phyloP scores from a whole-genome alignment of 2,329 filamentous ascomycete genomes.

The Cordyceps fumosorosea region DNA sequence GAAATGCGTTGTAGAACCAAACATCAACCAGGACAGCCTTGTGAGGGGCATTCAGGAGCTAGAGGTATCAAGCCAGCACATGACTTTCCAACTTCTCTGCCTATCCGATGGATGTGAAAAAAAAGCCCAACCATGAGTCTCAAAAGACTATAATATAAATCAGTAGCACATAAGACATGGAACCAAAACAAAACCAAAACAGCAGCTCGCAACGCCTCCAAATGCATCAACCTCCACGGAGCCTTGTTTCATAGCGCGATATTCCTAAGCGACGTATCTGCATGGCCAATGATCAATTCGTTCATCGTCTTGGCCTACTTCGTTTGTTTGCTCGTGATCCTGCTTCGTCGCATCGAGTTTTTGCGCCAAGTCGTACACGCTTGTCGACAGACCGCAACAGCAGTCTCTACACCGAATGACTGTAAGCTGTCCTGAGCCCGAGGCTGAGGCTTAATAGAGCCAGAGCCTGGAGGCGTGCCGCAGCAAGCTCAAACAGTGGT shows the following conservation, averaged over 20 bases:
- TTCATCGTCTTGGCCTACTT: background rate
- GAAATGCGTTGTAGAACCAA: slow-evolving; percentile 15
- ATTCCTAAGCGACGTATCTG: slow-evolving; percentile 1
- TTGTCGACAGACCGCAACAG: background rate
- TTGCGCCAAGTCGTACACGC: background rate
- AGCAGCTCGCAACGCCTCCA: slow-evolving; percentile 28
- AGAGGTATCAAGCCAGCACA: slow-evolving; percentile 8
- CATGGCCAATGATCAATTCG: background rate
- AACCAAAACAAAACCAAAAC: slow-evolving; percentile 18
- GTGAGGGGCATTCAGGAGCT: background rate
- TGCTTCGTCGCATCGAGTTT: background rate
- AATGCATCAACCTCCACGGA: slow-evolving; percentile 30
- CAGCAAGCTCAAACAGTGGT: slow-evolving; percentile 26
- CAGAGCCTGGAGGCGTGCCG: slow-evolving; percentile 15
- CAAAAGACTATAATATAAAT: slow-evolving; percentile 17
- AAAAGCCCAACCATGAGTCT: slow-evolving; percentile 15
- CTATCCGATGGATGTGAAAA: slow-evolving; percentile 13
- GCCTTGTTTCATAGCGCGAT: slow-evolving; percentile 16
- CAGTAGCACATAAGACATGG: slow-evolving; percentile 21
- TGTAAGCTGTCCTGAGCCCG: slow-evolving; percentile 12
- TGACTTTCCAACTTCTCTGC: slow-evolving; percentile 13
- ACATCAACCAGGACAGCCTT: slow-evolving; percentile 12
- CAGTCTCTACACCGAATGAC: background rate
- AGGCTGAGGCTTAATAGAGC: slow-evolving; percentile 18
- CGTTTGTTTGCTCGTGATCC: slow-evolving; percentile 1